Evolutionary conservation across 805 yeast genomes (phyloP).

Genomic region (Saccharomyces eubayanus): DNA sequence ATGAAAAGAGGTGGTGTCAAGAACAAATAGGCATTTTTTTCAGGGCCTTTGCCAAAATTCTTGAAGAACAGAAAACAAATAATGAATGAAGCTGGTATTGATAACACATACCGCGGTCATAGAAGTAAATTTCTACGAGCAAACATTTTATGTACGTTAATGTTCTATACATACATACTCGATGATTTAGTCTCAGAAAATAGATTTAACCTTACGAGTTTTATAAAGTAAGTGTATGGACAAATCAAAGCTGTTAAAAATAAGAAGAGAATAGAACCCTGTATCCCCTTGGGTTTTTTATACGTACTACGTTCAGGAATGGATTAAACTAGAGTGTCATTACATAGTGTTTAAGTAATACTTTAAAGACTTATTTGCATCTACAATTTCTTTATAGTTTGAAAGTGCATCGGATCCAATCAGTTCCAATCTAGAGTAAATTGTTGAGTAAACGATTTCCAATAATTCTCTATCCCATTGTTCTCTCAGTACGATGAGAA

Average conservation of each 20-base stretch:
- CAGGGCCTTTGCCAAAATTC: not conserved
- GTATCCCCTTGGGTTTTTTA: not conserved
- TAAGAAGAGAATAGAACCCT: not conserved
- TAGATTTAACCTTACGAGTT: too few relatives aligned
- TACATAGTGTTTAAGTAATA: not conserved
- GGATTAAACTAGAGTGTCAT: not conserved
- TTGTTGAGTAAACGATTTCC: not conserved
- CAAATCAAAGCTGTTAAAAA: too few relatives aligned
- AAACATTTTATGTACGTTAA: not conserved
- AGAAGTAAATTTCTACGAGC: not conserved
- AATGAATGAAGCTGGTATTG: not conserved
- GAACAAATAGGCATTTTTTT: constrained; percentile 14
- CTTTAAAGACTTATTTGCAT: not conserved
- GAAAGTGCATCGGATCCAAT: not conserved
- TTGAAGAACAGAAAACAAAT: not conserved
- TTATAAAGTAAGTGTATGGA: too few relatives aligned
- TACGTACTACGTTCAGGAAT: not conserved
- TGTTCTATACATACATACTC: too few relatives aligned
- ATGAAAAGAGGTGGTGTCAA: constrained; percentile 33
- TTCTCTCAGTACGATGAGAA: constrained; percentile 35
- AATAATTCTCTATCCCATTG: constrained; percentile 27
- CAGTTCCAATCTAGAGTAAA: not conserved
- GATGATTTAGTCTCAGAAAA: too few relatives aligned
- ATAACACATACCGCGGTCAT: not conserved
- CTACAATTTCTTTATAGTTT: not conserved